Conservation (phyloP, 352 stramenopile species). For the Thalassiosira hispida region DNA sequence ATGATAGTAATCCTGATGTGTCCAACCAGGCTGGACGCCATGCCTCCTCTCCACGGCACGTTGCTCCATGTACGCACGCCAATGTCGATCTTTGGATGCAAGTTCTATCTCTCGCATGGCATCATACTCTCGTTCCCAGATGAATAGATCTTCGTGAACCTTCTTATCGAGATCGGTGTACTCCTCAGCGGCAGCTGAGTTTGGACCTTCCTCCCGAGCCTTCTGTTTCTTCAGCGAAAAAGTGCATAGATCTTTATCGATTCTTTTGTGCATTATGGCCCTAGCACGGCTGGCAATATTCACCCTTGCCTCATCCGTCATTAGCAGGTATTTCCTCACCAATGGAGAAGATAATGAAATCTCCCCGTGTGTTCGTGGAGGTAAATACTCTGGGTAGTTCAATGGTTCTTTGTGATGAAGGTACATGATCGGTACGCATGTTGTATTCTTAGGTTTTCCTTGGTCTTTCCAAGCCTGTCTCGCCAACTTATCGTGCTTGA, state of each 20-base stretch:
- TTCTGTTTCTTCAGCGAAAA: slow-evolving; percentile 24
- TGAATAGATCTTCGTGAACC: slow-evolving; percentile 30
- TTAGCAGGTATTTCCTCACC: slow-evolving; percentile 59
- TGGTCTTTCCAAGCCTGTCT: slow-evolving; percentile 7
- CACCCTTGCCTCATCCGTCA: slow-evolving; percentile 71
- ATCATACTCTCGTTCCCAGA: slow-evolving; percentile 58
- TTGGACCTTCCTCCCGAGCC: not conserved
- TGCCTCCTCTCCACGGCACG: slow-evolving; percentile 28
- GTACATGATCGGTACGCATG: slow-evolving; percentile 1
- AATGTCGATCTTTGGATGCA: slow-evolving; percentile 64
- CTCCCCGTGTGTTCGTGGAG: slow-evolving; percentile 37
- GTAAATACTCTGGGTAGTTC: slow-evolving; percentile 17
- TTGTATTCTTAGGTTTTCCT: slow-evolving; percentile 12
- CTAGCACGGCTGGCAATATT: slow-evolving; percentile 51
- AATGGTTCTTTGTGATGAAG: slow-evolving; percentile 3
- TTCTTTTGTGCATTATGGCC: slow-evolving; percentile 25
- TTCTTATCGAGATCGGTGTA: slow-evolving; percentile 5
- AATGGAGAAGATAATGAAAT: slow-evolving; percentile 37
- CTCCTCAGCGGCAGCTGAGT: not conserved
- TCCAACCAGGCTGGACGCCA: slow-evolving; percentile 5
- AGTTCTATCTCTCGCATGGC: slow-evolving; percentile 67
- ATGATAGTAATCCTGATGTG: slow-evolving; percentile 47
- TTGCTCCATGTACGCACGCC: slow-evolving; percentile 68
- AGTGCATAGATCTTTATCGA: slow-evolving; percentile 12
- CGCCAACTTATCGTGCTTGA: slow-evolving; percentile 15